Base-by-base conservation (phyloP, 2,329 filamentous ascomycete genomes). In the Neofusicoccum cordaticola region DNA sequence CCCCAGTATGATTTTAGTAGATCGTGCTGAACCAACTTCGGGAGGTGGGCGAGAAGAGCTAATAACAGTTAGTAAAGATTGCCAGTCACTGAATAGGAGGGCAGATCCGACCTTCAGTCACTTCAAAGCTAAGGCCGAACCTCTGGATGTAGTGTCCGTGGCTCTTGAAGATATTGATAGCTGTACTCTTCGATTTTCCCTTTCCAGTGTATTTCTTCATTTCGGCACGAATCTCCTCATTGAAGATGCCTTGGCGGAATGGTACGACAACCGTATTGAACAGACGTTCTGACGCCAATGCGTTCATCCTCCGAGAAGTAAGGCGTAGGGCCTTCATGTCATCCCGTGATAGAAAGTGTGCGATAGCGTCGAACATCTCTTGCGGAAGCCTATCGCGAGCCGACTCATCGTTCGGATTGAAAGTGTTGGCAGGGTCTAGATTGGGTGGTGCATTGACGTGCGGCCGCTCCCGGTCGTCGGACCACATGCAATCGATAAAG, bases 71-170 rank as follows among this genome's bases (percentile, higher is more conserved):
- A 62, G 47, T 17, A 51, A 9, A 37, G 37, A 56, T 41, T 7
- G 12, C 37, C 13, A 12, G 13, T 39, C 37, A 66, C 19, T 63
- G 17, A 12, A 75, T 12, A 78, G 76, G 11, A 84, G 71, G 13
- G 22, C 17, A 44, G 15, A 76, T 47, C 52, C 13, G 77, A 44
- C 76, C 74, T 71, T 89, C 85, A 63, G 85, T 83, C n/a, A 90
- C 81, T 70, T 91, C 88, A 66, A 91, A 86, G 27, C 86, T 87
- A 71, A 92, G 84, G 4, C 87, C 89, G 70, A 89, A 90, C 62
- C 83, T 83, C 34, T 79, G 78, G 64, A 91, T 88, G 63, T 86
- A 82, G 35, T 78, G 77, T 11, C 86, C 86, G 73, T 89, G 88
- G 15, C 83, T 82, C 68, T 85, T 76, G 68, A 89, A 88, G 37